Percentiles rank a stretch among this genome's conserved stretches.
These are phyloP conservation scores for Secale cereale DNA, from an alignment of 176 grass and related monocot genomes.

Conservation along the genomic window DNA sequence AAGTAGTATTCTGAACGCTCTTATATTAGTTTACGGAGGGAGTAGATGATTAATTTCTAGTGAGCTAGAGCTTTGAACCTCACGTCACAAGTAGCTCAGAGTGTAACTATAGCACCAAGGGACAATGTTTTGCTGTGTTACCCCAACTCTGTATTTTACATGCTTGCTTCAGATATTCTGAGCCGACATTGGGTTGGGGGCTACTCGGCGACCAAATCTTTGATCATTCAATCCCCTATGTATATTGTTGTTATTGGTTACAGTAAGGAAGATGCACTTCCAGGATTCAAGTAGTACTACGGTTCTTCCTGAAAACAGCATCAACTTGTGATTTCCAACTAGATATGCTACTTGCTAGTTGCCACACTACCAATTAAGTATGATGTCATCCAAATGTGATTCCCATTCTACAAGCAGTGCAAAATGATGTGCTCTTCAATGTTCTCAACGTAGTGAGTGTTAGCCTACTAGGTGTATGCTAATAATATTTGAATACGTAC, in stretches of 20 bases:
- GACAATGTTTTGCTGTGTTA: not conserved
- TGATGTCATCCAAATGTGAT: not conserved
- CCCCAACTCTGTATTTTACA: not conserved
- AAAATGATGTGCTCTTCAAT: not conserved
- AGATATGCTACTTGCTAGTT: not conserved
- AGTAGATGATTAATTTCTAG: too few species aligned
- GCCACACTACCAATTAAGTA: not conserved
- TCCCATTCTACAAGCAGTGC: not conserved
- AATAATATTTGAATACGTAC: not conserved
- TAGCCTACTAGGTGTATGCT: not conserved
- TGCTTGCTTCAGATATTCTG: not conserved
- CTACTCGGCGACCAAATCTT: slow-evolving; percentile 59
- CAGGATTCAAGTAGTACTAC: slow-evolving; percentile 13
- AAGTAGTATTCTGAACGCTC: too few species aligned
- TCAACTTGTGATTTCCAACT: not conserved
- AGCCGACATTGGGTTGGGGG: slow-evolving; percentile 26
- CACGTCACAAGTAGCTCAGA: not conserved
- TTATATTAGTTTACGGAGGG: too few species aligned
- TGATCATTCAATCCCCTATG: slow-evolving; percentile 66
- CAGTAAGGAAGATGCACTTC: slow-evolving; percentile 58
- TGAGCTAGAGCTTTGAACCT: too few species aligned
- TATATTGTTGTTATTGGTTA: slow-evolving; percentile 72
- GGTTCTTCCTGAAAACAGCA: not conserved
- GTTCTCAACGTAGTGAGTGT: not conserved
- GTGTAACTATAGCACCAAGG: not conserved